Percentiles rank a stretch among this genome's conserved stretches.
phyloP scores from a whole-genome alignment of 2,329 filamentous ascomycete species.

The Colletotrichum echinochloae region DNA sequence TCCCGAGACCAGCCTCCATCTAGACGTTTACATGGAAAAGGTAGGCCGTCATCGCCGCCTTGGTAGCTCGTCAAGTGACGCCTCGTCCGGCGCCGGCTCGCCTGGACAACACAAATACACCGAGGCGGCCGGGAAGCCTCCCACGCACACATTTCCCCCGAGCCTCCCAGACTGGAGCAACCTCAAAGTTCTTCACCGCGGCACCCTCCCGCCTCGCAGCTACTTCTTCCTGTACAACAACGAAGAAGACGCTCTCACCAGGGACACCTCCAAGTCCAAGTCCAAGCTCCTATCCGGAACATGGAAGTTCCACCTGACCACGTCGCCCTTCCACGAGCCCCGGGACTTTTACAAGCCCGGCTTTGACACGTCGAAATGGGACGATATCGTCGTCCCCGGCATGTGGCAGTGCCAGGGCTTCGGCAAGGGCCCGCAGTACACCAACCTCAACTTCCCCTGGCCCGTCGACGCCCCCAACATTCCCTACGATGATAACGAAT shows the following conservation, averaged over 20 bases:
- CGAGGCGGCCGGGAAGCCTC: background rate
- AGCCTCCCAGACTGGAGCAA: slow-evolving; percentile 70
- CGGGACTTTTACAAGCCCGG: slow-evolving; percentile 52
- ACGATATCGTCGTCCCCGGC: slow-evolving; percentile 70
- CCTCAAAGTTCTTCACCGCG: slow-evolving; percentile 66
- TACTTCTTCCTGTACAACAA: slow-evolving; percentile 66
- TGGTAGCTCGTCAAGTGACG: slow-evolving; percentile 32
- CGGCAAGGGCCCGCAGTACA: slow-evolving; percentile 74
- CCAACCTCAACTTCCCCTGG: slow-evolving; percentile 76
- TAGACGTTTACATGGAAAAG: slow-evolving; percentile 35
- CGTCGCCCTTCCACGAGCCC: slow-evolving; percentile 60
- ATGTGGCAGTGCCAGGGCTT: slow-evolving; percentile 79
- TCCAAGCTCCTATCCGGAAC: slow-evolving; percentile 61
- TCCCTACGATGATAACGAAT: slow-evolving; percentile 73
- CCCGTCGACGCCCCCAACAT: slow-evolving; percentile 75
- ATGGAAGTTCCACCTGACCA: slow-evolving; percentile 65
- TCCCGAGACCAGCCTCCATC: slow-evolving; percentile 31
- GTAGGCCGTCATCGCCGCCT: slow-evolving; percentile 24
- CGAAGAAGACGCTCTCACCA: slow-evolving; percentile 60
- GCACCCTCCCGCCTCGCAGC: slow-evolving; percentile 66
- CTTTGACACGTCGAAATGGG: slow-evolving; percentile 57
- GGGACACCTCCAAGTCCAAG: slow-evolving; percentile 54
- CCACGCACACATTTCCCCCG: slow-evolving; percentile 45
- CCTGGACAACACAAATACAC: slow-evolving; percentile 21
- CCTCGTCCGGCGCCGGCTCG: slow-evolving; percentile 9